phyloP scores from a whole-genome alignment of 345 rosid genomes.

The Eucalyptus decipiens region DNA sequence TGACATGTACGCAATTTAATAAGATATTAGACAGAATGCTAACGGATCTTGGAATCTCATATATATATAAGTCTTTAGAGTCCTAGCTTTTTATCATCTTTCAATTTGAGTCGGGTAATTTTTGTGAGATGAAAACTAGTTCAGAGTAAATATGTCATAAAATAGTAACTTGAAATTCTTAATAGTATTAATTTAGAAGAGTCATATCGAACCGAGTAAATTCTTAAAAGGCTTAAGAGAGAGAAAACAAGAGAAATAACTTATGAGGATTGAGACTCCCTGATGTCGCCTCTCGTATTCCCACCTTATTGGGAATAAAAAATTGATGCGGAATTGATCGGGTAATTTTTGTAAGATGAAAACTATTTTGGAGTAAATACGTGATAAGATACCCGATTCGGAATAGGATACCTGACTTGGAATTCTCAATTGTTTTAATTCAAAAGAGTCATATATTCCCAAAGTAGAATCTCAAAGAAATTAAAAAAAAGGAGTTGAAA shows the following conservation, averaged over 20 bases:
- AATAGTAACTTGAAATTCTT: fast-evolving
- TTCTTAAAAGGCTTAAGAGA: too few relatives aligned
- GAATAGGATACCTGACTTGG: neutral
- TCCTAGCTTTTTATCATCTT: neutral
- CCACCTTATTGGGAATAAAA: too few relatives aligned
- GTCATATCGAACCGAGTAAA: fast-evolving
- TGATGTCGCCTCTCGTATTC: fast-evolving
- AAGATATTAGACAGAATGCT: neutral
- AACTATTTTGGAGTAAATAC: neutral
- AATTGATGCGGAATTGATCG: fast-evolving
- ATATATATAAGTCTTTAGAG: neutral
- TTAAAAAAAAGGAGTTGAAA: neutral
- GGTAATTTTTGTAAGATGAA: neutral
- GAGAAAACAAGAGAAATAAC: fast-evolving
- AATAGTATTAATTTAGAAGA: neutral
- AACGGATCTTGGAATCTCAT: fast-evolving
- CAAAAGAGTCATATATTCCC: neutral
- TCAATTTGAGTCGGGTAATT: fast-evolving
- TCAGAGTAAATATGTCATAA: fast-evolving
- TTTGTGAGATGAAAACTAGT: neutral
- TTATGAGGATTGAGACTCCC: fast-evolving
- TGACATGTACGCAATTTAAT: neutral
- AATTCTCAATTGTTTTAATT: neutral
- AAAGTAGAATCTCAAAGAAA: neutral
- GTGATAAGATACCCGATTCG: too few relatives aligned